Conservation (phyloP, 2,329 filamentous ascomycete species). For the Teratosphaeria viscida region DNA sequence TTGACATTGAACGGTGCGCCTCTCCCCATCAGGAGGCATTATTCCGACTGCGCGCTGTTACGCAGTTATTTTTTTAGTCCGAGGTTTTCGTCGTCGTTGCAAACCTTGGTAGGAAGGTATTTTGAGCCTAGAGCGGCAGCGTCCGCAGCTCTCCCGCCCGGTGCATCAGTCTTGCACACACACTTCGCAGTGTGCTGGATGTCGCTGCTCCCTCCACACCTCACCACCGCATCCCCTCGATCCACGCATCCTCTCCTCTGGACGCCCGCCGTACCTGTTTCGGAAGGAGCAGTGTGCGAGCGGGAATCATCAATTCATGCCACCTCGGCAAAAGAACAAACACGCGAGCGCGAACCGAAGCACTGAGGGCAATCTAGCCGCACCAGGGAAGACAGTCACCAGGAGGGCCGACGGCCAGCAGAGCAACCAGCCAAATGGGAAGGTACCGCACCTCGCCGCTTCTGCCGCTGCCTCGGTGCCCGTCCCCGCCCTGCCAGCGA, state of each 20-base stretch:
- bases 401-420: constrained; percentile 37
- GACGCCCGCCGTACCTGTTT: not conserved
- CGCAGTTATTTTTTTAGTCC: not conserved
- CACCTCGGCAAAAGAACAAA: constrained; percentile 38
- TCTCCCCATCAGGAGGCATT: not conserved
- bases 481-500: constrained; percentile 26
- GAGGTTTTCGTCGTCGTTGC: not conserved
- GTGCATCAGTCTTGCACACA: not conserved
- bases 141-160: not conserved
- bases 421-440: constrained; percentile 28
- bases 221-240: not conserved
- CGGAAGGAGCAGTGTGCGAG: constrained; percentile 4
- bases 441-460: constrained; percentile 13
- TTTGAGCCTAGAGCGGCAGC: not conserved
- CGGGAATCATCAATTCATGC: constrained; percentile 29
- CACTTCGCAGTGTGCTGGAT: not conserved
- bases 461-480: not conserved
- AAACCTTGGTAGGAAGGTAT: not conserved
- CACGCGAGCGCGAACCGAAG: constrained; percentile 38
- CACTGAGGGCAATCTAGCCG: constrained; percentile 81
- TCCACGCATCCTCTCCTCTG: not conserved
- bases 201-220: not conserved
- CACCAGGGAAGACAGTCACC: constrained; percentile 58
- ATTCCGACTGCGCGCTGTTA: not conserved
- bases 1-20: not conserved